Evolutionary conservation across 768 basidiomycete species (phyloP).

Genomic region (Neoboletus brunneissimus): DNA sequence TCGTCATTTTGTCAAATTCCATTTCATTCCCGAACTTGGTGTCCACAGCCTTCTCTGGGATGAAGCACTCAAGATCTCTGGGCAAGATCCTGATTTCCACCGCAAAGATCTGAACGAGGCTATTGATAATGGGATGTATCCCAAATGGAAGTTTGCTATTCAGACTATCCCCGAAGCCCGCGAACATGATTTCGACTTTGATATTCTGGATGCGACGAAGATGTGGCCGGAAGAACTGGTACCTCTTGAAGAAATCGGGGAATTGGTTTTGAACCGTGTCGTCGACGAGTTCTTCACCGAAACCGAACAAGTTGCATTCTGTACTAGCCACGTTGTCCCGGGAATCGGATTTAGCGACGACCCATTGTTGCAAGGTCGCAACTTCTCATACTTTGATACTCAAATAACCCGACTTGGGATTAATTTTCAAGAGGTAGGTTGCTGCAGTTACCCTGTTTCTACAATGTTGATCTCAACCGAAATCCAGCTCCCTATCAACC

Average conservation of each 20-base stretch:
- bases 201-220: constrained; percentile 85
- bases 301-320: constrained; percentile 88
- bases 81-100: constrained; percentile 91
- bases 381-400: constrained; percentile 87
- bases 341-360: constrained; percentile 74
- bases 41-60: constrained; percentile 87
- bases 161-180: constrained; percentile 58
- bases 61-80: constrained; percentile 77
- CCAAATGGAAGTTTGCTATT: constrained; percentile 79
- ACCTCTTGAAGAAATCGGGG: constrained; percentile 74
- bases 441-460: not conserved
- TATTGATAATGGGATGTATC: constrained; percentile 64
- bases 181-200: constrained; percentile 84
- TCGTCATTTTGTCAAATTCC: constrained; percentile 84
- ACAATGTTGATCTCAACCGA: not conserved
- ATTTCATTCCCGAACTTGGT: constrained; percentile 78
- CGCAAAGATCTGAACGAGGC: constrained; percentile 85
- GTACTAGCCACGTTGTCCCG: constrained; percentile 59
- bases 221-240: constrained; percentile 81
- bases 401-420: constrained; percentile 77
- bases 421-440: constrained; percentile 67
- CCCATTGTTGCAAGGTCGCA: constrained; percentile 78
- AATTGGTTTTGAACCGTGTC: constrained; percentile 59
- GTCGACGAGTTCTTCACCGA: constrained; percentile 83
- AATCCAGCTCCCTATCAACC: constrained; percentile 73